Evolutionary conservation across 805 yeast genomes (phyloP), one percentile per base, ranked within the genome.

Genomic region (Deakozyma indianensis): DNA sequence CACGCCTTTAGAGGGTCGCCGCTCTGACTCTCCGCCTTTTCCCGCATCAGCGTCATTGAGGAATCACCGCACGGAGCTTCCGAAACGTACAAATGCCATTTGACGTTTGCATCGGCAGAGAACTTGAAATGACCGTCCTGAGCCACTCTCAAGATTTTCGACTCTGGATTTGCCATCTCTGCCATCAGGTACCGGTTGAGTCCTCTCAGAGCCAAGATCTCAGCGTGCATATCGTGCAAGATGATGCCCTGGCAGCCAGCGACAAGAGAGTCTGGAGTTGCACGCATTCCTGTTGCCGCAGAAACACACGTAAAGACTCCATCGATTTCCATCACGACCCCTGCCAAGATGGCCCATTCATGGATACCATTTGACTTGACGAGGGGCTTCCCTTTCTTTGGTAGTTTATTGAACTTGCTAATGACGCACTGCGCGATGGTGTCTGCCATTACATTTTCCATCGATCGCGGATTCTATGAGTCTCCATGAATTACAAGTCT

Each of bases 31-130:
- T 43, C 44, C 14, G 53, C 42, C 15, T 56, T 50, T 2, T 64
- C 48, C 22, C 58, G 55, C 0, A 62, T 35, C n/a, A 61, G 51
- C 24, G 69, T 70, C 76, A 86, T 73, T 3, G 94, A 80, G 0
- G 84, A 78, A 58, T 88, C 96, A 1, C 97, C 97, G 65, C 97
- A 88, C 0, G 96, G 96, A 0, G 80, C 68, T 50, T 83, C 92
- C 9, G 88, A 76, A 3, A 83, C 65, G 49, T 75, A 80, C 50
- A 86, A 57, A 0, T 78, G 80, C 45, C 86, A 60, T 43, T 66
- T 56, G 41, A 73, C 58, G 2, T 35, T n/a, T 20, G 22, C 3
- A 2, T 42, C 47, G 16, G 50, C 47, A 22, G 56, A 35, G 1
- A 46, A 46, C 5, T 47, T 42, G 35, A 47, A 43, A 0, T 45